phyloP scores from a whole-genome alignment of 2,329 filamentous ascomycete genomes.

The Cladophialophora carrionii region DNA sequence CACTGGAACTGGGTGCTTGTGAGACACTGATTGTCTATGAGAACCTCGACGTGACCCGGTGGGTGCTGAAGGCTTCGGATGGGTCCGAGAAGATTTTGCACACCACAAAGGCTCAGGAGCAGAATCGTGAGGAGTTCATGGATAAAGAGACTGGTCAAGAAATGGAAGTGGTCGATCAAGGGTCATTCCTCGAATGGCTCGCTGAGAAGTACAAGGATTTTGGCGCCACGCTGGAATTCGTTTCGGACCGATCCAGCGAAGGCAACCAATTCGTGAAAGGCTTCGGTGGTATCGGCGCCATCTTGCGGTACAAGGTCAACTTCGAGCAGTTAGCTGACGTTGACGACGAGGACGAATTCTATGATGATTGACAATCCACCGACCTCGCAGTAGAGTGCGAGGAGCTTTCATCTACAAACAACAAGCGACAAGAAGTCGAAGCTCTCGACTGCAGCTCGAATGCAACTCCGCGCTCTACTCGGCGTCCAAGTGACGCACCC shows the following conservation, averaged over 20 bases:
- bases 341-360: slow-evolving; percentile 85
- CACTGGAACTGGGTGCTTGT: slow-evolving; percentile 89
- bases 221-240: slow-evolving; percentile 92
- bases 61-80: slow-evolving; percentile 78
- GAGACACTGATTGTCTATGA: slow-evolving; percentile 96
- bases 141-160: slow-evolving; percentile 95
- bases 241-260: slow-evolving; percentile 95
- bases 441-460: slow-evolving; percentile 14
- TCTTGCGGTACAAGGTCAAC: slow-evolving; percentile 99
- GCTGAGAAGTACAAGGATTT: slow-evolving; percentile 99
- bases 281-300: slow-evolving; percentile 96
- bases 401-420: slow-evolving; percentile 70
- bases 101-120: slow-evolving; percentile 84
- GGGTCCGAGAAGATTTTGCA: slow-evolving; percentile 77
- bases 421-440: slow-evolving; percentile 3
- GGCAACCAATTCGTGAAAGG: slow-evolving; percentile 99
- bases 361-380: slow-evolving; percentile 60
- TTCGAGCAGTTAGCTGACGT: slow-evolving; percentile 97
- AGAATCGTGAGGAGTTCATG: slow-evolving; percentile 81
- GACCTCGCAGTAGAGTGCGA: slow-evolving; percentile 59
- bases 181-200: slow-evolving; percentile 98
- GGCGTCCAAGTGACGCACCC: slow-evolving; percentile 36
- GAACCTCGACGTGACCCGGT: slow-evolving; percentile 93
- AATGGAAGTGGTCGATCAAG: slow-evolving; percentile 88
- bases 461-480: slow-evolving; percentile 41